These are phyloP conservation scores for Solanum ossicruentum DNA, from an alignment of 257 asterid species.

Conservation along the genomic window DNA sequence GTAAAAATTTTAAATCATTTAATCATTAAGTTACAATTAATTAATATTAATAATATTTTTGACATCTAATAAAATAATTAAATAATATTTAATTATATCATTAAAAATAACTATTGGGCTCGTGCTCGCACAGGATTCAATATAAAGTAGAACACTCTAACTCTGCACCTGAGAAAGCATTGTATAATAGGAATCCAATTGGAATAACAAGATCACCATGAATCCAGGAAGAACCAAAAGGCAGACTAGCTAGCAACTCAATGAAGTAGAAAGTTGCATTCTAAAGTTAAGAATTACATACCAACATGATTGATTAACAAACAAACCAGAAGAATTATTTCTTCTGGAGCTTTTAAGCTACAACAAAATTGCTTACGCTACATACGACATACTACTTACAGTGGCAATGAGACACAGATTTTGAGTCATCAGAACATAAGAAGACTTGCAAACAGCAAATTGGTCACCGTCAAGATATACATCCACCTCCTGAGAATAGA, in stretches of 20 bases:
- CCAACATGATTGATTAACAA: background rate
- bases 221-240: background rate
- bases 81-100: no score
- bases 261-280: background rate
- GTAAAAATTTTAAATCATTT: no score
- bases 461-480: conserved; percentile 2
- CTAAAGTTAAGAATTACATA: background rate
- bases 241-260: background rate
- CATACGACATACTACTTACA: background rate
- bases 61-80: no score
- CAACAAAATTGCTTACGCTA: background rate
- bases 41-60: no score
- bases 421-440: conserved; percentile 10
- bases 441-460: conserved; percentile 10
- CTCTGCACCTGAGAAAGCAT: background rate
- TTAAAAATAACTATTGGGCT: no score
- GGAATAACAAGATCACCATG: background rate
- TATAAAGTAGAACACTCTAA: background rate
- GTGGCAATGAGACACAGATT: background rate
- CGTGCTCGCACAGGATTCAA: no score
- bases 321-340: background rate
- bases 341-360: background rate
- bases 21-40: no score
- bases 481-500: conserved; percentile 1
- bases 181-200: background rate